Evolutionary conservation across 148 eudicot genomes (phyloP).

Genomic region (Chenopodium berlandieri): DNA sequence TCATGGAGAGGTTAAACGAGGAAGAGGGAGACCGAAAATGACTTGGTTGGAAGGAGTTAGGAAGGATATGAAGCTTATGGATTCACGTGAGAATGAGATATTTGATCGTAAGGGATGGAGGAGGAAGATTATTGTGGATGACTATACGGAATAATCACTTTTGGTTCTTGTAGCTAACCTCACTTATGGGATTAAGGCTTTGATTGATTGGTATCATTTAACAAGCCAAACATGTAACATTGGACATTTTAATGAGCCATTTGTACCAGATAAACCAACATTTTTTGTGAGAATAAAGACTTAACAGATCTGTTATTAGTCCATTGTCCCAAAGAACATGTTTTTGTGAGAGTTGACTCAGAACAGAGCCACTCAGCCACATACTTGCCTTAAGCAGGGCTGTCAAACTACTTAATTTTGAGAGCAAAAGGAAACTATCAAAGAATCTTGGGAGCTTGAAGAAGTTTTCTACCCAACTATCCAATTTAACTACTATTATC

Average conservation of each 20-base stretch:
- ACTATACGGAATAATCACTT: too few species aligned
- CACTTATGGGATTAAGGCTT: too few species aligned
- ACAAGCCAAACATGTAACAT: background rate
- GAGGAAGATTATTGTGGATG: too few species aligned
- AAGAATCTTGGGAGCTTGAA: background rate
- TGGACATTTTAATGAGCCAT: background rate
- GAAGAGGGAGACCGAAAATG: too few species aligned
- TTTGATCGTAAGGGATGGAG: too few species aligned
- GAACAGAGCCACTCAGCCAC: background rate
- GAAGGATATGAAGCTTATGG: too few species aligned
- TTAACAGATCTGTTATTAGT: background rate
- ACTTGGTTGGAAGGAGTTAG: too few species aligned
- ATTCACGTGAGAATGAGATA: too few species aligned
- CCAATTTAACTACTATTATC: background rate
- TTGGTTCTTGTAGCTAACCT: too few species aligned
- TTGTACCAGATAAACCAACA: background rate
- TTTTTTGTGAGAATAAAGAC: background rate
- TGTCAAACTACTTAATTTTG: background rate
- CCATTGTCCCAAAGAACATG: background rate
- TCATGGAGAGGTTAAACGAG: too few species aligned
- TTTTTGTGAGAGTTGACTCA: background rate
- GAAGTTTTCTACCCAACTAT: background rate
- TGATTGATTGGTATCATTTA: background rate
- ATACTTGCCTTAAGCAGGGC: background rate
- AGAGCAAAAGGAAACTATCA: background rate